These are phyloP conservation scores for Mycena metata DNA, from an alignment of 768 basidiomycete genomes.

Conservation along the genomic window DNA sequence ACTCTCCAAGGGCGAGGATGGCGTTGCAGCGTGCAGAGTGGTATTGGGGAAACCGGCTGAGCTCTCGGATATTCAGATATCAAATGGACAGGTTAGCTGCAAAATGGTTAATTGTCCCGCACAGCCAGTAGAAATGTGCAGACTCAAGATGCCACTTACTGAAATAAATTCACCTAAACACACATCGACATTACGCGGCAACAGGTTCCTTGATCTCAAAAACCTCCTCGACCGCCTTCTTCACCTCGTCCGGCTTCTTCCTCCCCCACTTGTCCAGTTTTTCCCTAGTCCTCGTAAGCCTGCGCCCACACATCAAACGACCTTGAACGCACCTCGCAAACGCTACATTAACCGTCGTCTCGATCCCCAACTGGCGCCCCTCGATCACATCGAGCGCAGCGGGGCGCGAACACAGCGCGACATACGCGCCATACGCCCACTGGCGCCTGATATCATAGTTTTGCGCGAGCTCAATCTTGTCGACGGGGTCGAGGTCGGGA, in stretches of 20 bases:
- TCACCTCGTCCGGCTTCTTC: conserved; percentile 41
- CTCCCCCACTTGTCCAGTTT: conserved; percentile 41
- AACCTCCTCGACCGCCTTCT: conserved; percentile 40
- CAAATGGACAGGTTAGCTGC: too few relatives aligned
- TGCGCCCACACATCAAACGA: background rate
- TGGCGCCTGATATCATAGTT: conserved; percentile 47
- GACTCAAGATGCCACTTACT: too few relatives aligned
- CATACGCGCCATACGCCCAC: conserved; percentile 43
- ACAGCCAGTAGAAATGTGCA: too few relatives aligned
- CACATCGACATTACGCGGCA: background rate
- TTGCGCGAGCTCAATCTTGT: conserved; percentile 59
- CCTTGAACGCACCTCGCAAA: conserved; percentile 31
- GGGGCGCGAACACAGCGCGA: conserved; percentile 39
- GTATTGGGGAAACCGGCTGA: too few relatives aligned
- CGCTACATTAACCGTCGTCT: conserved; percentile 40
- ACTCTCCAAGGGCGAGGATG: too few relatives aligned
- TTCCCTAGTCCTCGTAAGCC: conserved; percentile 30
- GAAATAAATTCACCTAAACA: too few relatives aligned
- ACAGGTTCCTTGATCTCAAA: conserved; percentile 33
- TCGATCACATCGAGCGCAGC: conserved; percentile 44
- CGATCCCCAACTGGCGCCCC: conserved; percentile 46
- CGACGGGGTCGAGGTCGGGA: conserved; percentile 52
- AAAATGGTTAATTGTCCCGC: too few relatives aligned
- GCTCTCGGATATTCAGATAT: too few relatives aligned
- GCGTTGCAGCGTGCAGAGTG: too few relatives aligned